phyloP scores from a whole-genome alignment of 306 rosid genomes.

The Dryas octopetala region DNA sequence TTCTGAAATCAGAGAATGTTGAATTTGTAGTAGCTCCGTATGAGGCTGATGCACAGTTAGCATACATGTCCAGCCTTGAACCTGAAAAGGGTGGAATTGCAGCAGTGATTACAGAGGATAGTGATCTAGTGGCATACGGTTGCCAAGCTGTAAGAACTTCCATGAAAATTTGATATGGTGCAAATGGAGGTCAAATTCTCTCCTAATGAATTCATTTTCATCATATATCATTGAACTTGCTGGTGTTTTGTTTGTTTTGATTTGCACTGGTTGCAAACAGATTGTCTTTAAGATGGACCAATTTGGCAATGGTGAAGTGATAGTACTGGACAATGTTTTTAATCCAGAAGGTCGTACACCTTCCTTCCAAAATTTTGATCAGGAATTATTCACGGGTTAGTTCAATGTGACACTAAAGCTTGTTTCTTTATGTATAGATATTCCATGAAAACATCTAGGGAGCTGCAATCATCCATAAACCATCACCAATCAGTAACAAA shows the following conservation, averaged over 20 bases:
- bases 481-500: constrained; percentile 2
- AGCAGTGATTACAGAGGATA: constrained; percentile 79
- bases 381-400: constrained; percentile 66
- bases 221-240: constrained; percentile 14
- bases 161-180: constrained; percentile 41
- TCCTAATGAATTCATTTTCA: constrained; percentile 19
- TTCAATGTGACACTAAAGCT: constrained; percentile 20
- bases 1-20: constrained; percentile 69
- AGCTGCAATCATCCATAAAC: background rate
- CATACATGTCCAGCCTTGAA: constrained; percentile 64
- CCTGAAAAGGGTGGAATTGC: constrained; percentile 63
- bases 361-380: constrained; percentile 64
- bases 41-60: constrained; percentile 97
- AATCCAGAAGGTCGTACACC: constrained; percentile 50
- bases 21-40: constrained; percentile 97
- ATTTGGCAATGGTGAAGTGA: constrained; percentile 73
- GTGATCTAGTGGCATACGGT: constrained; percentile 80
- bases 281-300: constrained; percentile 89
- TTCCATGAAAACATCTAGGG: background rate
- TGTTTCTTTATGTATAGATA: background rate
- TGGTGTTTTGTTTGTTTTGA: constrained; percentile 31
- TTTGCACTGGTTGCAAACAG: constrained; percentile 44
- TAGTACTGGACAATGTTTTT: constrained; percentile 60
- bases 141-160: constrained; percentile 85
- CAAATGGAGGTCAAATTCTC: constrained; percentile 35